Base-by-base conservation (phyloP, 352 stramenopile species). In the Phytophthora brassicae region DNA sequence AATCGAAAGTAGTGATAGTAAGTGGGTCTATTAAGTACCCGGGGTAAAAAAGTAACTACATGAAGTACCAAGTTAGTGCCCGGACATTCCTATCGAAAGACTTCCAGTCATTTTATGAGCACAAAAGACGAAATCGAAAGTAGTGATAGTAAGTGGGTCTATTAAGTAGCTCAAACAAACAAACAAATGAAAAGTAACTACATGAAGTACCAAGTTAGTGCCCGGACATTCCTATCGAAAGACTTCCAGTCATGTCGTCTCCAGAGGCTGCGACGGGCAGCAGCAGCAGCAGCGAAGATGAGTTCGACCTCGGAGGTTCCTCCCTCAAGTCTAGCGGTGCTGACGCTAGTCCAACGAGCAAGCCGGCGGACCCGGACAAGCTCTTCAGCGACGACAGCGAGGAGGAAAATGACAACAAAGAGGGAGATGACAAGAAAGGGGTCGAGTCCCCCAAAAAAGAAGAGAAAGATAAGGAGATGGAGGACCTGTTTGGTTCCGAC, bases 401-500 rank as follows among this genome's bases (percentile, higher is more conserved):
- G 33, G 70, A 77, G 2, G 75, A n/a, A n/a, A n/a, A 74, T 26
- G 65, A 60, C 39, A 28, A 47, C 13, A 39, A 49, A 6, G 55
- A 72, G 44, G 53, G 43, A 20, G 50, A 66, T 56, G 35, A 56
- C 23, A 74, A 72, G 52, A 63, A 19, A 22, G 59, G 42, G 16
- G 69, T 56, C 20, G 6, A 46, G 47, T 60, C 56, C 9, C 28
- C 42, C 16, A 79, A 79, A 51, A 63, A 62, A 8, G 67, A 83
- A n/a, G 70, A 77, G 14, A 92, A 91, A 28, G 80, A 89, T 50
- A 86, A 89, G 42, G 86, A 94, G 67, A 95, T 95, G 84, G 80
- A 90, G 52, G 86, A 95, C n/a, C 74, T 95, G 19, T 95, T 95
- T 54, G 86, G 86, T 47, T 95, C 86, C 35, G 86, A 95, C 59